Evolutionary conservation across 352 stramenopile genomes (phyloP), one percentile per base, ranked within the genome.

Genomic region (Thalassiosira pacifica): DNA sequence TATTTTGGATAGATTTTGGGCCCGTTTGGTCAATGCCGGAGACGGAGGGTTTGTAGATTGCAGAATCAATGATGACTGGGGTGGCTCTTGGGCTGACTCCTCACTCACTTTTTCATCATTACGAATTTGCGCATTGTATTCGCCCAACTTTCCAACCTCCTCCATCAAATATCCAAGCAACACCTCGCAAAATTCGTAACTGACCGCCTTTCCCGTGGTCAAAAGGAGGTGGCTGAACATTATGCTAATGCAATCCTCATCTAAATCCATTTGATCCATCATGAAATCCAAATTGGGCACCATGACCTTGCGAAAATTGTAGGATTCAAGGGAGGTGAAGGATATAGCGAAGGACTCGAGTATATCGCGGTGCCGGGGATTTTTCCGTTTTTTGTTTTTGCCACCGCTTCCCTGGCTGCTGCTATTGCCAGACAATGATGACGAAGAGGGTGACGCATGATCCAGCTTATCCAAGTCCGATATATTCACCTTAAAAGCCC

Each of bases 271-370:
- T 31, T 95, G 96, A 76, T 98, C 91, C 76, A 98, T 96, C 1
- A 98, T 85, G 13, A 98, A 84, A 67, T 96, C 77, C 65, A 98
- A 96, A 80, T 98, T 98, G 24, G 80, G 76, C 9, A 85, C 88
- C 11, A 97, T 68, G 32, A 90, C 92, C 31, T 82, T 77, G 5
- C 96, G 92, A 71, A 99, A 97, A 83, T 98, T 97, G 63, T 96
- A 95, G 26, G 95, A 96, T 84, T 99, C 97, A 18, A 99, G 90
- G 31, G 98, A 96, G 0, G 97, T 98, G 79, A 99, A 99, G 1
- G 97, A 96, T 13, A 97, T 94, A 5, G 97, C 97, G 89, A 99
- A 99, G 37, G 98, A 94, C 55, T 99, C 97, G 16, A 99, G 86
- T 87, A 99, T 97, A 82, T 99, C 98, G 81, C 82, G 67, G 75